Conservation (phyloP, 345 rosid genomes). For the Erysimum cheiranthoides region DNA sequence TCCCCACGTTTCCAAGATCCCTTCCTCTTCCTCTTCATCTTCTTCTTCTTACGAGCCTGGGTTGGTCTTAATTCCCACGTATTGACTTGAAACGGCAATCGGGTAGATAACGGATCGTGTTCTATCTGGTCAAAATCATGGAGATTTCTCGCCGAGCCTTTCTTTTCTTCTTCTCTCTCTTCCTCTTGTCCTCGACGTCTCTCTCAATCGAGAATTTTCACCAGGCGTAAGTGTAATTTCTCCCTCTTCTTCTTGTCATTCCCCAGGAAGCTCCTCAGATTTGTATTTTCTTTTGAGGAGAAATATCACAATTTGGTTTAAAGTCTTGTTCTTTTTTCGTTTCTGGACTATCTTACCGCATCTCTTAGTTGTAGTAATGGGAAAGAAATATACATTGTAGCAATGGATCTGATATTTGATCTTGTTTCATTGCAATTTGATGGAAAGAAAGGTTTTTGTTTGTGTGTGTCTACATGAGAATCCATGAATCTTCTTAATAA, state of each 20-base stretch:
- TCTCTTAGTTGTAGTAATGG: neutral
- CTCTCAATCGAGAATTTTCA: conserved; percentile 63
- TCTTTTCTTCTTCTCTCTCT: conserved; percentile 50
- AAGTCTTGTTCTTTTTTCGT: conserved; percentile 10
- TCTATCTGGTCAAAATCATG: conserved; percentile 52
- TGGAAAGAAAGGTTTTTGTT: neutral
- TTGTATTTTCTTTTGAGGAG: neutral
- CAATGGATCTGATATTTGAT: conserved; percentile 33
- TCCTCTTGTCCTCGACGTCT: conserved; percentile 58
- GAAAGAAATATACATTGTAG: conserved; percentile 1
- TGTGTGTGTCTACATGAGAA: conserved; percentile 29
- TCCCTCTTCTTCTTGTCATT: neutral
- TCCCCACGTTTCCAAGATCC: conserved; percentile 49
- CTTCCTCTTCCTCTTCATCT: conserved; percentile 28
- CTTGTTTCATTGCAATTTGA: conserved; percentile 25
- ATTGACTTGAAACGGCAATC: conserved; percentile 46
- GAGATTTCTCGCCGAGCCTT: conserved; percentile 51
- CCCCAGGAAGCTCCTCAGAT: conserved; percentile 21
- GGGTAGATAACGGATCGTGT: conserved; percentile 41
- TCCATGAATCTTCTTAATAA: neutral
- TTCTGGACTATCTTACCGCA: neutral
- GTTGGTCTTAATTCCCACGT: conserved; percentile 22
- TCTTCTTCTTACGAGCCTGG: conserved; percentile 16
- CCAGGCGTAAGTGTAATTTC: conserved; percentile 73
- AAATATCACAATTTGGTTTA: neutral